Percentiles rank a stretch among this genome's conserved stretches.
Conservation (phyloP, 495 filamentous ascomycete species). For the Penicillium pancosmium region DNA sequence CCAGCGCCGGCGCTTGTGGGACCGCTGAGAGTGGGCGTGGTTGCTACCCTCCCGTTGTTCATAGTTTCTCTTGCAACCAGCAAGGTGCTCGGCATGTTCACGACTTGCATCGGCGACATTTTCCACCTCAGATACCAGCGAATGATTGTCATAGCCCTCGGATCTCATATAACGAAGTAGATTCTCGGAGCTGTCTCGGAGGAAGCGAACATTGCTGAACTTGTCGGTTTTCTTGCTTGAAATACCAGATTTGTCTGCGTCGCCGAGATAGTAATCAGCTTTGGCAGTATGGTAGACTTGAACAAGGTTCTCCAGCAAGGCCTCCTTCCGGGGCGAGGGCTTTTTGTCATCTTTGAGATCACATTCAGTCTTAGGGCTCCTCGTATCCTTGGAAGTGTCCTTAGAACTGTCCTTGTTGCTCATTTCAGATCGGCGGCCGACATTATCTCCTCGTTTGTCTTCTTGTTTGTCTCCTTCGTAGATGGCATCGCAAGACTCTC, state of each 20-base stretch:
- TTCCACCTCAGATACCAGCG: constrained; percentile 36
- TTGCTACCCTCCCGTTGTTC: not conserved
- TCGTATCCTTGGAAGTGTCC: not conserved
- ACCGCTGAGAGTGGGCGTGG: not conserved
- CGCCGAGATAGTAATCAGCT: constrained; percentile 36
- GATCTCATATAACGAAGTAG: constrained; percentile 33
- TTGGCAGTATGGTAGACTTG: constrained; percentile 42
- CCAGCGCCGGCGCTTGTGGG: not conserved
- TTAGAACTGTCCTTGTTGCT: not conserved
- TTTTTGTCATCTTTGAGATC: not conserved
- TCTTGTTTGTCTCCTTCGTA: no score
- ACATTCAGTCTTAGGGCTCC: not conserved
- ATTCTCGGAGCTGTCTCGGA: constrained; percentile 55
- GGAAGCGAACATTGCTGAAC: constrained; percentile 43
- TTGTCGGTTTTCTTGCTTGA: constrained; percentile 16
- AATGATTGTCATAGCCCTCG: constrained; percentile 22
- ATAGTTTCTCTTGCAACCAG: constrained; percentile 23
- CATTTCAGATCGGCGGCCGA: not conserved
- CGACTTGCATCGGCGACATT: constrained; percentile 30
- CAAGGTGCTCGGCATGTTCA: constrained; percentile 39
- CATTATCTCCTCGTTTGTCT: not conserved
- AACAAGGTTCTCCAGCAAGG: constrained; percentile 32
- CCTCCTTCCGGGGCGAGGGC: not conserved
- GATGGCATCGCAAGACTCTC: not conserved
- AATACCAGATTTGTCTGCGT: constrained; percentile 17